These are phyloP conservation scores for Rostrohypoxylon terebratum DNA, from an alignment of 495 filamentous ascomycete species.

Conservation along the genomic window DNA sequence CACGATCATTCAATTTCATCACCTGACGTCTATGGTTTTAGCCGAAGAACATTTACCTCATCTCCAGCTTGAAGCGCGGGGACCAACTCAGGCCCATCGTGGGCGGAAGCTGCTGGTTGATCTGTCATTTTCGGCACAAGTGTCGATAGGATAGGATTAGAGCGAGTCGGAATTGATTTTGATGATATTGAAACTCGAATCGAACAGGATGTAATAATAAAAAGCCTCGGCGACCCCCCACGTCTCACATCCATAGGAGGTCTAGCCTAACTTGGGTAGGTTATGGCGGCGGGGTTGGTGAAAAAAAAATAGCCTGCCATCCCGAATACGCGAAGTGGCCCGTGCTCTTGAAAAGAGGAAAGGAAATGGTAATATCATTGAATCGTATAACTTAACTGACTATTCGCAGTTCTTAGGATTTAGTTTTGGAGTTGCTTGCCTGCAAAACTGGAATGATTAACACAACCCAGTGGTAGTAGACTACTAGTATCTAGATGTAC, in stretches of 20 bases:
- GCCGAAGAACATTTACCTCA: slow-evolving; percentile 2
- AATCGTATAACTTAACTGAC: no score
- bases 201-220: not conserved
- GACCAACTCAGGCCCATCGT: slow-evolving; percentile 3
- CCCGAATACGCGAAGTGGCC: not conserved
- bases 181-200: not conserved
- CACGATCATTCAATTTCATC: not conserved
- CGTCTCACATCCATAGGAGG: not conserved
- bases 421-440: no score
- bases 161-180: not conserved
- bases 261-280: slow-evolving; percentile 13
- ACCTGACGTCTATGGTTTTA: not conserved
- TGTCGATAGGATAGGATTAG: not conserved
- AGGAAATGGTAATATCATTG: no score
- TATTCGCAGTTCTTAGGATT: no score
- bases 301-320: not conserved
- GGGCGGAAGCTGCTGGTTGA: not conserved
- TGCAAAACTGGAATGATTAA: no score
- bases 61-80: slow-evolving; percentile 9
- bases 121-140: not conserved
- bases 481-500: no score
- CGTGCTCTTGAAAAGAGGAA: not conserved
- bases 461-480: no score
- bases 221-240: not conserved
- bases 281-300: slow-evolving; percentile 11